Evolutionary conservation across 2,329 filamentous ascomycete genomes (phyloP).

Genomic region (Exutisphaerella laricina): DNA sequence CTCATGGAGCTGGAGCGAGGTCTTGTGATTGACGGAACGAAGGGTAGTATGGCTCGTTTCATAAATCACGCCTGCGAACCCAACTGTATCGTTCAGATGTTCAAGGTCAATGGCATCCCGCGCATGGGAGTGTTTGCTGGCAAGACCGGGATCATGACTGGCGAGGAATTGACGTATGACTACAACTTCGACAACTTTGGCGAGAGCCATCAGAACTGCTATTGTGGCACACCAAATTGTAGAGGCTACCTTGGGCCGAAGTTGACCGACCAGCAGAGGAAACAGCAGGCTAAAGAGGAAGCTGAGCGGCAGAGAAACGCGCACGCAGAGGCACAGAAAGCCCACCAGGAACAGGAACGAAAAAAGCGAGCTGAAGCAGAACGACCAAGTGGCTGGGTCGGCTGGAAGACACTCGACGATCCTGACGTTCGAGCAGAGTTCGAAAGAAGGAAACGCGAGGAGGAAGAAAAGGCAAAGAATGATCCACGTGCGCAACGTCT

Average conservation of each 20-base stretch:
- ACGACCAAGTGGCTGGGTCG: slow-evolving; percentile 27
- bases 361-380: slow-evolving; percentile 27
- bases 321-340: slow-evolving; percentile 24
- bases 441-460: slow-evolving; percentile 25
- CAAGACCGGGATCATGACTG: slow-evolving; percentile 81
- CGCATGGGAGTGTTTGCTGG: slow-evolving; percentile 96
- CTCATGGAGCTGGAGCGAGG: slow-evolving; percentile 98
- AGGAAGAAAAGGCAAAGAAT: slow-evolving; percentile 28
- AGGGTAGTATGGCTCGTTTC: slow-evolving; percentile 92
- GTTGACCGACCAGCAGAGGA: slow-evolving; percentile 29
- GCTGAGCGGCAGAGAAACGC: slow-evolving; percentile 24
- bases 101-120: slow-evolving; percentile 89
- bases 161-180: slow-evolving; percentile 95
- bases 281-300: slow-evolving; percentile 27
- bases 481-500: slow-evolving; percentile 27
- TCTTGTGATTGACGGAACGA: slow-evolving; percentile 96
- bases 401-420: slow-evolving; percentile 30
- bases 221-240: slow-evolving; percentile 56
- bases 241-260: slow-evolving; percentile 50
- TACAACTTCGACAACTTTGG: slow-evolving; percentile 59
- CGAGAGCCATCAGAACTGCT: slow-evolving; percentile 48
- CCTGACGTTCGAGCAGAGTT: slow-evolving; percentile 27
- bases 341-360: slow-evolving; percentile 26
- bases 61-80: slow-evolving; percentile 97
- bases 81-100: slow-evolving; percentile 78